Conservation (phyloP, 805 yeast genomes). For the Lachancea nothofagi region DNA sequence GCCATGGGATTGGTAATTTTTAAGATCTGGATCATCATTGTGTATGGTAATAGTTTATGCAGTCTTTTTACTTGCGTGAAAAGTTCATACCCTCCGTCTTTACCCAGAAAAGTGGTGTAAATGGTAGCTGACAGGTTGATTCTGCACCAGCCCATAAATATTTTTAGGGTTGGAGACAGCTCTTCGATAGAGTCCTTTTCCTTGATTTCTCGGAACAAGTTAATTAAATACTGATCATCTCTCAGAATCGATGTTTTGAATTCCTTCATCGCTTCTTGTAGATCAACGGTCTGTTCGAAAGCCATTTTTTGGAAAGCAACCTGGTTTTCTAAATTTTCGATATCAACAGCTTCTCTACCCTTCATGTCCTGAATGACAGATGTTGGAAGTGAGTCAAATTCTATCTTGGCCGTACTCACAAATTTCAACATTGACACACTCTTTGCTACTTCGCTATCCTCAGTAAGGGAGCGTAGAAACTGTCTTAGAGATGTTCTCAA, state of each 20-base stretch:
- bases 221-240: constrained; percentile 49
- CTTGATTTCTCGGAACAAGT: constrained; percentile 63
- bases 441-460: constrained; percentile 50
- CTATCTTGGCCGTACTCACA: constrained; percentile 29
- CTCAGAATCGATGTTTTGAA: constrained; percentile 51
- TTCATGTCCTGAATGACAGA: constrained; percentile 51
- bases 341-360: constrained; percentile 56
- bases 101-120: constrained; percentile 73
- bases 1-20: constrained; percentile 83
- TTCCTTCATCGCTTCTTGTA: constrained; percentile 52
- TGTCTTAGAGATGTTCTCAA: constrained; percentile 74
- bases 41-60: constrained; percentile 77
- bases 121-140: constrained; percentile 80
- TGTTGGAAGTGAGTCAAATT: constrained; percentile 35
- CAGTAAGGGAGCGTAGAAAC: constrained; percentile 51
- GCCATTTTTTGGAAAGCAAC: constrained; percentile 68
- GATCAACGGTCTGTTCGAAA: constrained; percentile 46
- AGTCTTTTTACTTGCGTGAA: constrained; percentile 64
- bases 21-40: constrained; percentile 67
- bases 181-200: constrained; percentile 45
- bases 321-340: constrained; percentile 55
- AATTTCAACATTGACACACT: constrained; percentile 51
- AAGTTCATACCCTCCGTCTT: constrained; percentile 73
- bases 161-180: constrained; percentile 58
- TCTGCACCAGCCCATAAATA: constrained; percentile 76